phyloP scores from a whole-genome alignment of 2,329 filamentous ascomycete species.

The Dryadomyces quercivorus region DNA sequence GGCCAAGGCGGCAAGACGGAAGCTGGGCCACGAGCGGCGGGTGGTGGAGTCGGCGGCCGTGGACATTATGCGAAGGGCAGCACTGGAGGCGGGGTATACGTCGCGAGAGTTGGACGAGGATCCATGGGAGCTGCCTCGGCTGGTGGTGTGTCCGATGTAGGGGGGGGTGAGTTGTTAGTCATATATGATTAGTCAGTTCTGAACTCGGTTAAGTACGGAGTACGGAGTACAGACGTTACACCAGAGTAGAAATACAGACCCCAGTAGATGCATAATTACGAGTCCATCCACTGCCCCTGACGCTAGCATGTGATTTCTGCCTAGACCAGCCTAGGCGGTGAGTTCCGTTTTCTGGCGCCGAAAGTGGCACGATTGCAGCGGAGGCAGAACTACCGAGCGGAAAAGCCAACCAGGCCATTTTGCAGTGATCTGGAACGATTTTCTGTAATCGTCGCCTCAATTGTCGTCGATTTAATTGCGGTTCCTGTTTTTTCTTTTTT shows the following conservation, averaged over 20 bases:
- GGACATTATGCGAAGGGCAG: constrained; percentile 19
- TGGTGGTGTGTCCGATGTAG: no score
- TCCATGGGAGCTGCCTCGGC: no score
- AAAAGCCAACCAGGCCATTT: not conserved
- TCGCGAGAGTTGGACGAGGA: constrained; percentile 13
- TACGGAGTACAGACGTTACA: no score
- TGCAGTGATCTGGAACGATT: not conserved
- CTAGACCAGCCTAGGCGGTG: not conserved
- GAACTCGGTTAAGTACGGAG: no score
- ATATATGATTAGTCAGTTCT: no score
- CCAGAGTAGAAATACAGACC: no score
- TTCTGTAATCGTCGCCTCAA: not conserved
- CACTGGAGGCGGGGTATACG: constrained; percentile 14
- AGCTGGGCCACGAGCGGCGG: constrained; percentile 11
- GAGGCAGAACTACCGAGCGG: not conserved
- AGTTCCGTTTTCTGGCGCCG: not conserved
- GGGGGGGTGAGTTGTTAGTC: no score
- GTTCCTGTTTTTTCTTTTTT: not conserved
- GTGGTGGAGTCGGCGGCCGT: constrained; percentile 15
- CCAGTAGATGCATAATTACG: no score
- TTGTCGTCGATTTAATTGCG: not conserved
- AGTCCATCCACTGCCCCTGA: not conserved
- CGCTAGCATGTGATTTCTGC: not conserved
- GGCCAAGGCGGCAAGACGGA: constrained; percentile 11
- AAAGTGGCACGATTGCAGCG: not conserved